Conservation (phyloP, 805 yeast genomes). For the Metschnikowia proteae region DNA sequence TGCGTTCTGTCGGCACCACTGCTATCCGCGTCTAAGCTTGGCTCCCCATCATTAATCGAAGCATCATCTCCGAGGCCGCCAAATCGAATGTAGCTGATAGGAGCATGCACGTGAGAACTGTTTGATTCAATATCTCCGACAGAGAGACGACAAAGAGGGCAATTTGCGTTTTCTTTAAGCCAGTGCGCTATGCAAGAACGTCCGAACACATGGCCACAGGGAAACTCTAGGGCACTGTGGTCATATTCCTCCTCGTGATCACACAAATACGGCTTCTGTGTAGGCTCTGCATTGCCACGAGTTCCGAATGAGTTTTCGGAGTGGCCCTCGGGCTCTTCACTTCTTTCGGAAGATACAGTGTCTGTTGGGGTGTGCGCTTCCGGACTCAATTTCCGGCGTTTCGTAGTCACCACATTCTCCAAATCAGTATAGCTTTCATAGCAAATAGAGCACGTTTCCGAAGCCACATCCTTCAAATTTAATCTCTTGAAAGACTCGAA, state of each 20-base stretch:
- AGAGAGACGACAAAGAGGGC: slow-evolving; percentile 78
- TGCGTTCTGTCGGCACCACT: not conserved
- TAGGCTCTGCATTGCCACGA: slow-evolving; percentile 1
- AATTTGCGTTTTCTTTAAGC: slow-evolving; percentile 68
- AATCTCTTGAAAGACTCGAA: slow-evolving; percentile 48
- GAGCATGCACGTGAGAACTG: slow-evolving; percentile 2
- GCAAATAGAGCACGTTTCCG: slow-evolving; percentile 57
- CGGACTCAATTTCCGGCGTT: slow-evolving; percentile 15
- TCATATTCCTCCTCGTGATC: slow-evolving; percentile 14
- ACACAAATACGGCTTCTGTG: slow-evolving; percentile 12
- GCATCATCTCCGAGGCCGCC: slow-evolving; percentile 10
- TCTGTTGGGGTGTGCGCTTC: slow-evolving; percentile 9
- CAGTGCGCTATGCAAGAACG: slow-evolving; percentile 79
- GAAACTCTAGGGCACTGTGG: slow-evolving; percentile 71
- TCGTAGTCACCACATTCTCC: slow-evolving; percentile 9
- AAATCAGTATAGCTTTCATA: slow-evolving; percentile 43
- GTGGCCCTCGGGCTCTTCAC: slow-evolving; percentile 7
- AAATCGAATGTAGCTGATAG: slow-evolving; percentile 15
- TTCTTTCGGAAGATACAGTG: slow-evolving; percentile 11
- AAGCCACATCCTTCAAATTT: slow-evolving; percentile 22
- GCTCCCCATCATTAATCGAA: not conserved
- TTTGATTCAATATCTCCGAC: slow-evolving; percentile 12
- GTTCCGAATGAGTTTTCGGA: not conserved
- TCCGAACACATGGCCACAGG: slow-evolving; percentile 88
- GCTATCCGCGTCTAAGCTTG: not conserved